A percentile compares a stretch with the other conserved stretches of the same genome.
Evolutionary conservation across 2,329 filamentous ascomycete species (phyloP).

Genomic region (Fusarium hainanense): DNA sequence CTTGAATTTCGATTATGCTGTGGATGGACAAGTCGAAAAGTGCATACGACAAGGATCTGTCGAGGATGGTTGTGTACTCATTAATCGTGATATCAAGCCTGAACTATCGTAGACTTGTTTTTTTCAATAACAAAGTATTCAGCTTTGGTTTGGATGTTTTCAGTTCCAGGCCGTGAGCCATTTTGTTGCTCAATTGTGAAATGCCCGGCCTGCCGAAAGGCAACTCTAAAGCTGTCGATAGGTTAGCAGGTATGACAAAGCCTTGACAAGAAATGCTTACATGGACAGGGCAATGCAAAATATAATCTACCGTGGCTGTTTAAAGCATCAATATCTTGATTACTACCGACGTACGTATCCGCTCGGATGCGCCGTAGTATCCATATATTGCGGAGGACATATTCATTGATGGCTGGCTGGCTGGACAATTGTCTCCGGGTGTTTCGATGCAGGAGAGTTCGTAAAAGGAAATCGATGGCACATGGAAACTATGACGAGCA

Average conservation of each 20-base stretch:
- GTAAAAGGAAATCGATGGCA: constrained; percentile 17
- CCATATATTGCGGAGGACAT: neutral
- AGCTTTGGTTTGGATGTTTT: neutral
- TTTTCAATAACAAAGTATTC: neutral
- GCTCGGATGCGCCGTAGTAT: constrained; percentile 20
- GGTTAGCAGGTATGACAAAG: neutral
- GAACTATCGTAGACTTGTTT: neutral
- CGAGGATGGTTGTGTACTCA: neutral
- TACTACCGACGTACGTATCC: constrained; percentile 25
- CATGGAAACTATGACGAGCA: constrained; percentile 12
- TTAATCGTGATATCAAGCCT: neutral
- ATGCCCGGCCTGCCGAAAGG: neutral
- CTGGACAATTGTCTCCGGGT: neutral
- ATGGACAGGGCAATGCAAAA: neutral
- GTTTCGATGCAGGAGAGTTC: constrained; percentile 14
- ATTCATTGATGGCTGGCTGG: neutral
- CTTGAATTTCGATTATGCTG: neutral
- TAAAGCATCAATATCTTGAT: neutral
- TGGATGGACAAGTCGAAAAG: neutral
- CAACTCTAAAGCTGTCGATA: neutral
- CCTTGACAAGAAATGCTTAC: neutral
- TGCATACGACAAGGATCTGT: neutral
- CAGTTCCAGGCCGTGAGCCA: constrained; percentile 15
- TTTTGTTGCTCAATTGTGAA: constrained; percentile 1
- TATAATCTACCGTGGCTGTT: neutral